Evolutionary conservation across 495 filamentous ascomycete species (phyloP).

Genomic region (Xylaria cubensis): DNA sequence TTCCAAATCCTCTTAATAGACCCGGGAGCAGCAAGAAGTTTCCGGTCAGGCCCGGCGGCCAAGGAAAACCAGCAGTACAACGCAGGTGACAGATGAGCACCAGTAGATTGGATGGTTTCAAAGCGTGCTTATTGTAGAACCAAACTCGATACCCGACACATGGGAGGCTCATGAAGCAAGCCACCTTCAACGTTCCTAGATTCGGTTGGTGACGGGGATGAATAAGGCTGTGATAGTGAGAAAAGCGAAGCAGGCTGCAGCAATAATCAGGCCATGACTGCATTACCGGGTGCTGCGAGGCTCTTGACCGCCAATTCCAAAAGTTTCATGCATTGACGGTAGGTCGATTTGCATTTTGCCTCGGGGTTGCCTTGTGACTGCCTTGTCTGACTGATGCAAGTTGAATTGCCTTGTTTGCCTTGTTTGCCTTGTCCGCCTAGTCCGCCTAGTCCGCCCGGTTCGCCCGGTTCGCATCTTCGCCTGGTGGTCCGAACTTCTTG

Average conservation of each 20-base stretch:
- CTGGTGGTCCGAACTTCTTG: too few relatives aligned
- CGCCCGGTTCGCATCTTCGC: not conserved
- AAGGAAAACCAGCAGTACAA: not conserved
- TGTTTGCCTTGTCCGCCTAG: slow-evolving; percentile 13
- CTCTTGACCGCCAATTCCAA: not conserved
- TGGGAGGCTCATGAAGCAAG: not conserved
- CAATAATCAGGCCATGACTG: not conserved
- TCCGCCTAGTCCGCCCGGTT: not conserved
- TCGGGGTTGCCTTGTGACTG: not conserved
- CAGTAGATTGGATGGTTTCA: not conserved
- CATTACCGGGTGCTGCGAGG: not conserved
- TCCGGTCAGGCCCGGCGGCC: too few relatives aligned
- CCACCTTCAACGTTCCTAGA: not conserved
- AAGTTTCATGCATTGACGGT: too few relatives aligned
- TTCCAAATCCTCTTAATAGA: not conserved
- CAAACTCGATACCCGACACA: not conserved
- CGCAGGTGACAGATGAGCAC: not conserved
- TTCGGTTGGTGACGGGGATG: not conserved
- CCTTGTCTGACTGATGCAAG: not conserved
- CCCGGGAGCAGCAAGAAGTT: not conserved
- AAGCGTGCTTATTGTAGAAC: not conserved
- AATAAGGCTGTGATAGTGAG: too few relatives aligned
- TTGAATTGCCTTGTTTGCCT: not conserved
- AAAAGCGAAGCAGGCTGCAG: not conserved
- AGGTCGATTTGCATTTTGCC: not conserved